Evolutionary conservation across 306 rosid species (phyloP).

Genomic region (Calophaca sinica): DNA sequence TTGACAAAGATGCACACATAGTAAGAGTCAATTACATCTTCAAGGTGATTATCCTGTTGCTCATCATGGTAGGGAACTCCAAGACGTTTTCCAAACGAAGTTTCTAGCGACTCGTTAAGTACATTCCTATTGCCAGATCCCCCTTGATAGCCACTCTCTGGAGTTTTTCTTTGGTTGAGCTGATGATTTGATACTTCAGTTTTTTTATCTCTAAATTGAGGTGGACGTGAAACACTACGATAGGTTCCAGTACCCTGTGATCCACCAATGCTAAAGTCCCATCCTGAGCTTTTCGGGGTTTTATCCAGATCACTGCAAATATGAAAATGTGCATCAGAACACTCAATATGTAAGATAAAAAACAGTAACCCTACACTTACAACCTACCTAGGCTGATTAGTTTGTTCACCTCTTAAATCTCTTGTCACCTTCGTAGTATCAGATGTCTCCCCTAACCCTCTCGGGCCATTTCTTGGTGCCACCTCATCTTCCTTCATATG

Average conservation of each 20-base stretch:
- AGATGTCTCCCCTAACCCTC: constrained; percentile 62
- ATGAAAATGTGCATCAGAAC: constrained; percentile 39
- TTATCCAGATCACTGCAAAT: constrained; percentile 82
- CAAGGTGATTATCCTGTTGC: constrained; percentile 50
- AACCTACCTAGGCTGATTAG: constrained; percentile 74
- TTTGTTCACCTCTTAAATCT: constrained; percentile 66
- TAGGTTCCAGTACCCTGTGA: constrained; percentile 83
- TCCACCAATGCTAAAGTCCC: constrained; percentile 95
- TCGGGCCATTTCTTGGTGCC: constrained; percentile 58
- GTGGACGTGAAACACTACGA: constrained; percentile 79
- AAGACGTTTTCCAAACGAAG: constrained; percentile 52
- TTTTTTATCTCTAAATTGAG: constrained; percentile 80
- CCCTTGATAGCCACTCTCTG: constrained; percentile 64
- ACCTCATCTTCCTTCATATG: constrained; percentile 72
- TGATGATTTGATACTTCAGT: constrained; percentile 59
- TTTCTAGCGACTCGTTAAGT: constrained; percentile 49
- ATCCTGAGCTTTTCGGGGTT: constrained; percentile 73
- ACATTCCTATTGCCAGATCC: constrained; percentile 58
- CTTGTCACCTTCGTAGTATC: constrained; percentile 69
- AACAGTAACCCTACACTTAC: constrained; percentile 22
- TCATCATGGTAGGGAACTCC: constrained; percentile 53
- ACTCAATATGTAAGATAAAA: constrained; percentile 28
- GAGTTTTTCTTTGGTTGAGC: constrained; percentile 57
- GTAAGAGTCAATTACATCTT: constrained; percentile 66
- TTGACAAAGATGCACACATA: background rate